Conservation (phyloP, 2,329 filamentous ascomycete species). For the Drechmeria coniospora region DNA sequence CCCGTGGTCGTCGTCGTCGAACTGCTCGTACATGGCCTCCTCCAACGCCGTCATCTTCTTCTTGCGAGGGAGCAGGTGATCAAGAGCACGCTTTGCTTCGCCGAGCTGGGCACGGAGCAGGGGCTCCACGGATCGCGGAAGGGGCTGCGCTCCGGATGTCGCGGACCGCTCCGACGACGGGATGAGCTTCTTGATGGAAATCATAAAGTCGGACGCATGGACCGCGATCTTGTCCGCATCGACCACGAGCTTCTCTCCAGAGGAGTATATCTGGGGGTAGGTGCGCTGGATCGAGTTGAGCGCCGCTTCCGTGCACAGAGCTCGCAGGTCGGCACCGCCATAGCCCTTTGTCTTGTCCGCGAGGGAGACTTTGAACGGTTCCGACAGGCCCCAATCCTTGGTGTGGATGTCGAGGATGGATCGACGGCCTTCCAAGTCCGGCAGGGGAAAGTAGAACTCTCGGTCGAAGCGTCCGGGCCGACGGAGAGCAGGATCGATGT, state of each 20-base stretch:
- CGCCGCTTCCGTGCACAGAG: conserved; percentile 88
- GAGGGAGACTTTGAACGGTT: conserved; percentile 66
- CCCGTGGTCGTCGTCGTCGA: conserved; percentile 65
- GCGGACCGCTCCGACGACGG: conserved; percentile 87
- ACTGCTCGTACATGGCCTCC: conserved; percentile 83
- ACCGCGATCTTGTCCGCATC: conserved; percentile 73
- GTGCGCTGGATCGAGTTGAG: conserved; percentile 90
- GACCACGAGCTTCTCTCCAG: conserved; percentile 78
- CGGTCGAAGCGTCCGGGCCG: conserved; percentile 89
- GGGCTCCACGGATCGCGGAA: conserved; percentile 69
- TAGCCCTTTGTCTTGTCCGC: conserved; percentile 90
- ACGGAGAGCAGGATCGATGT: conserved; percentile 88
- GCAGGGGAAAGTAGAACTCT: conserved; percentile 95
- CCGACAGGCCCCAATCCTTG: conserved; percentile 73
- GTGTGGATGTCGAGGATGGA: conserved; percentile 93
- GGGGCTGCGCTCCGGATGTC: conserved; percentile 65
- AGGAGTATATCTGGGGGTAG: conserved; percentile 91
- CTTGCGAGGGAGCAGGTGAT: conserved; percentile 65
- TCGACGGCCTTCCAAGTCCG: conserved; percentile 62
- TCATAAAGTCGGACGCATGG: conserved; percentile 89
- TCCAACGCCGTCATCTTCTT: conserved; percentile 82
- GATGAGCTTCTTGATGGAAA: conserved; percentile 90
- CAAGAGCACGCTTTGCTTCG: conserved; percentile 52
- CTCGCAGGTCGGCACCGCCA: conserved; percentile 85
- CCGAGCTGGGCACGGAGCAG: conserved; percentile 59